phyloP scores from a whole-genome alignment of 495 filamentous ascomycete genomes.

The Hypoxylon lenormandii region DNA sequence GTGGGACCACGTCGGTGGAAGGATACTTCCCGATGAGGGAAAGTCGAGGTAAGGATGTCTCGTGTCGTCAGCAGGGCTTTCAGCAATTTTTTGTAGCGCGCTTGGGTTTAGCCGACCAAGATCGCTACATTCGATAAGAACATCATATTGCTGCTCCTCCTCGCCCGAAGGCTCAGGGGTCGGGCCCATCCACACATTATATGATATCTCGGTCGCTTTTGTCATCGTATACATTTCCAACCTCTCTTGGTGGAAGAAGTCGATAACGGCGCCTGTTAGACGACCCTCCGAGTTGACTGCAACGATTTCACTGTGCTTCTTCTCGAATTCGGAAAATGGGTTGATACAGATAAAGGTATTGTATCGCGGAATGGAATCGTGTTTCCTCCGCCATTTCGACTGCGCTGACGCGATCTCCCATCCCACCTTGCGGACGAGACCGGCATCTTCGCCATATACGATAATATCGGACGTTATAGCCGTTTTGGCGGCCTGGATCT shows the following conservation, averaged over 20 bases:
- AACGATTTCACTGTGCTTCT: conserved; percentile 75
- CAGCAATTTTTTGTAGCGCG: conserved; percentile 61
- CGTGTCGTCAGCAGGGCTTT: conserved; percentile 54
- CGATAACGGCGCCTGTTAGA: conserved; percentile 81
- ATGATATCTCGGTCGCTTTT: conserved; percentile 82
- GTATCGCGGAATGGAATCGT: conserved; percentile 72
- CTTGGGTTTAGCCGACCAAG: conserved; percentile 74
- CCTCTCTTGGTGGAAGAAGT: conserved; percentile 91
- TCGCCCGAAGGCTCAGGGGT: conserved; percentile 75
- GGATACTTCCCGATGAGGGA: conserved; percentile 89
- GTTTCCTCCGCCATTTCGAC: conserved; percentile 73
- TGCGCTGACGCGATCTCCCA: conserved; percentile 81
- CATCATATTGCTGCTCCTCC: conserved; percentile 67
- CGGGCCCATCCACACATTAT: conserved; percentile 90
- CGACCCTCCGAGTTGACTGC: conserved; percentile 78
- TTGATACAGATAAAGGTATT: conserved; percentile 83
- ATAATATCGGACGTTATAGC: conserved; percentile 91
- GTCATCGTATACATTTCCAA: conserved; percentile 95
- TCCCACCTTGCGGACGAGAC: conserved; percentile 73
- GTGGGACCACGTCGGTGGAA: conserved; percentile 81
- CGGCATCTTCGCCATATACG: conserved; percentile 81
- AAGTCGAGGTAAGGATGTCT: conserved; percentile 76
- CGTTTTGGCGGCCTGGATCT: conserved; percentile 92
- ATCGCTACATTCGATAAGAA: conserved; percentile 89
- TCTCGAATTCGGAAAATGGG: conserved; percentile 79